These are phyloP conservation scores for Fomitopsis betulina DNA, from an alignment of 1,284 basidiomycete species.

Conservation along the genomic window DNA sequence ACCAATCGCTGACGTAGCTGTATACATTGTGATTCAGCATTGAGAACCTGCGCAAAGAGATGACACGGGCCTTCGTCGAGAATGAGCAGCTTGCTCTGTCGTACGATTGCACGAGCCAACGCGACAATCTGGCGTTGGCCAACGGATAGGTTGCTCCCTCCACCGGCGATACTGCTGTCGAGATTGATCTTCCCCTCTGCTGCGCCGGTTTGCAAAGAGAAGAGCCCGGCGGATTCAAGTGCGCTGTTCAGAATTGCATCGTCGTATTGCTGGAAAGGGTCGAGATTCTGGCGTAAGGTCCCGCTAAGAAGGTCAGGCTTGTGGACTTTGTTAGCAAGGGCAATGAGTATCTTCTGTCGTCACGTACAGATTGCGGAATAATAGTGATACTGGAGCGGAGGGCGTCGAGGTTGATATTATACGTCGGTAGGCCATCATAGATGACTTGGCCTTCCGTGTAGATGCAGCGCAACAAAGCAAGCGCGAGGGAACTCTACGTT, in stretches of 20 bases:
- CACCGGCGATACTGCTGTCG: background rate
- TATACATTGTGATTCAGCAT: background rate
- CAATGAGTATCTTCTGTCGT: background rate
- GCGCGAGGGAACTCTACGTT: slow-evolving; percentile 36
- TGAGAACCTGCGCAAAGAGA: background rate
- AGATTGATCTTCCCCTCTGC: background rate
- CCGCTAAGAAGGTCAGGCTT: slow-evolving; percentile 1
- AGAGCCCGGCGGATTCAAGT: background rate
- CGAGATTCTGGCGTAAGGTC: background rate
- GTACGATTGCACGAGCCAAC: background rate
- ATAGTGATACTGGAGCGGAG: slow-evolving; percentile 43
- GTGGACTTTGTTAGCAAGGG: background rate
- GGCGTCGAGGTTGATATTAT: slow-evolving; percentile 57
- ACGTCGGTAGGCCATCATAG: slow-evolving; percentile 29
- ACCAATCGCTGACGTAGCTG: slow-evolving; percentile 49
- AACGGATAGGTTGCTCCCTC: background rate
- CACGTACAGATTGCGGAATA: slow-evolving; percentile 34
- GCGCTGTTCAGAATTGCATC: background rate
- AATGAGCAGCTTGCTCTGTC: slow-evolving; percentile 3
- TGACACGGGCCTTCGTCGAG: background rate
- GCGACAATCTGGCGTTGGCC: background rate
- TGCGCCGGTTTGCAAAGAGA: background rate
- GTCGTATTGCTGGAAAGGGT: background rate
- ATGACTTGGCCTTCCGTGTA: slow-evolving; percentile 40
- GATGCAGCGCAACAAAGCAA: slow-evolving; percentile 41